Evolutionary conservation across 768 basidiomycete genomes (phyloP), one percentile per base, ranked within the genome.

Genomic region (Rhodotorula graminis): DNA sequence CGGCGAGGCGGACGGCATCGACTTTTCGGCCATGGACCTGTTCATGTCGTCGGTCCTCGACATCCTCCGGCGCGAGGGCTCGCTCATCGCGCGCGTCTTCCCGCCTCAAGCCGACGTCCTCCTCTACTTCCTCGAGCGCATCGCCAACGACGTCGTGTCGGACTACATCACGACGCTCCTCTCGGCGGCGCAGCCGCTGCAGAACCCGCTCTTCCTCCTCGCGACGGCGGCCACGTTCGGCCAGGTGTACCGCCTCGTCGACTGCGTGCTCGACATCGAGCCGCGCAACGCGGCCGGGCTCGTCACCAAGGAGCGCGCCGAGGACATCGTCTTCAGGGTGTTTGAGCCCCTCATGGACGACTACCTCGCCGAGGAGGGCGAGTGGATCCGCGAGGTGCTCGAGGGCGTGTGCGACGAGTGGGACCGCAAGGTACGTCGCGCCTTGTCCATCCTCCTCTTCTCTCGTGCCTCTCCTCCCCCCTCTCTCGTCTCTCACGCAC

Each of bases 281-380:
- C 80, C 84, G 33, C 72, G 75, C 31, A 83, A 83, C 58, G 58
- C 37, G 37, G 37, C 37, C 37, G 37, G 42, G 64, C 46, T 81
- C 25, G 82, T 90, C 9, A 80, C 84, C 19, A 81, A 81, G 63
- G 84, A 84, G 15, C 83, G 84, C 52, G 88, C 88, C 0, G 92
- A 96, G 79, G 91, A 95, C 80, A 86, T 94, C 56, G 84, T 95
- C 89, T 95, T 78, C 80, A 86, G 85, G 59, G 96, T 97, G 92
- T 98, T 97, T 76, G 94, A 98, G 81, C 84, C 86, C 18, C 90
- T 94, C 80, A 96, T 98, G 92, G 94, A 96, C 79, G 94, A 97
- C 78, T 98, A 98, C 78, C 88, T 98, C 5, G 90, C 93, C 71
- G 93, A 97, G 79, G 95, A 99, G 80, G 85, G 89, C 11, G 94